Conservation (phyloP, 2,329 filamentous ascomycete species). For the Ilyonectria sp. region DNA sequence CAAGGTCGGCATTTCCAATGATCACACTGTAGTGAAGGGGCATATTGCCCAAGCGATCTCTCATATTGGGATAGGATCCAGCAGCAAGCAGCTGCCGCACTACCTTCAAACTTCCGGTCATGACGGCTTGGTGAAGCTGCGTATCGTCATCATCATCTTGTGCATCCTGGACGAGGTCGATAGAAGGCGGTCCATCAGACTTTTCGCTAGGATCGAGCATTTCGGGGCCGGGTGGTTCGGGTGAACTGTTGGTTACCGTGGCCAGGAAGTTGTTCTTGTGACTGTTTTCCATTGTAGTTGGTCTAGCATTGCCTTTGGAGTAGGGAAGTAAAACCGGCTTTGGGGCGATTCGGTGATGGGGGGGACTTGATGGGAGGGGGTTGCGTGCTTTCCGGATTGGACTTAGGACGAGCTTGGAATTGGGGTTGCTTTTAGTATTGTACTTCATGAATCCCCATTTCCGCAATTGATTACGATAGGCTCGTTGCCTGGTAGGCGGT, state of each 20-base stretch:
- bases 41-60: neutral
- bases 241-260: too few species aligned
- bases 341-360: too few species aligned
- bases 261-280: too few species aligned
- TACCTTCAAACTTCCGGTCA: neutral
- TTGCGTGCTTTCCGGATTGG: too few species aligned
- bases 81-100: neutral
- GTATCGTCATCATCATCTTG: constrained; percentile 10
- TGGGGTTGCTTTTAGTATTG: neutral
- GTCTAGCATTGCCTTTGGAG: too few species aligned
- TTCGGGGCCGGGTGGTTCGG: too few species aligned
- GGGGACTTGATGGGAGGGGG: too few species aligned
- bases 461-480: constrained; percentile 10
- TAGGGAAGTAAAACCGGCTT: too few species aligned
- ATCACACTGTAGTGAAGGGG: neutral
- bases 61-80: neutral
- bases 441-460: constrained; percentile 19
- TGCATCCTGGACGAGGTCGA: neutral
- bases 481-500: neutral
- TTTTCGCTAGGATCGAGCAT: too few species aligned
- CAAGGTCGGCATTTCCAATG: neutral
- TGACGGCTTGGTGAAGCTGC: neutral
- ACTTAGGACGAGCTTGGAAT: too few species aligned
- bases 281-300: too few species aligned
- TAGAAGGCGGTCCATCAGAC: neutral